Percentiles rank a stretch among this genome's conserved stretches.
Evolutionary conservation across 148 eudicot genomes (phyloP).

Genomic region (Silene latifolia): DNA sequence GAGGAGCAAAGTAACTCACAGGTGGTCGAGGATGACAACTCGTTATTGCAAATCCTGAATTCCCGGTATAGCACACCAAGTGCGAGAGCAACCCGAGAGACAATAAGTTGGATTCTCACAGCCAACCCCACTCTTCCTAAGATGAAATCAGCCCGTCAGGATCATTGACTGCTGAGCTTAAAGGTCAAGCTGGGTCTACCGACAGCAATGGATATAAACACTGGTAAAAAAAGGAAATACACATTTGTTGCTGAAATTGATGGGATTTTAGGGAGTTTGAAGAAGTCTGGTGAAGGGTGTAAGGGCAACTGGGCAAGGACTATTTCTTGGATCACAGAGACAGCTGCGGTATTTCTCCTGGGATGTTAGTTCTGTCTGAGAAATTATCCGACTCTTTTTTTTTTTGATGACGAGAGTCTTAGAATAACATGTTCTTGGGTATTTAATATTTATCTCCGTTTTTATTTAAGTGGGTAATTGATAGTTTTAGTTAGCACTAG

Average conservation of each 20-base stretch:
- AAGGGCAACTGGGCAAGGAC: conserved; percentile 20
- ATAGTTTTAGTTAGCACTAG: too few relatives aligned
- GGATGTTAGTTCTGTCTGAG: not conserved
- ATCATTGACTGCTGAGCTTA: conserved; percentile 19
- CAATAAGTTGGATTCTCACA: conserved; percentile 17
- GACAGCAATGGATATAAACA: conserved; percentile 22
- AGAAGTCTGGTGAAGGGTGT: conserved; percentile 43
- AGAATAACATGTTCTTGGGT: conserved; percentile 7
- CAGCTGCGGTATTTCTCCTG: too few relatives aligned
- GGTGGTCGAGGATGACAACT: conserved; percentile 40
- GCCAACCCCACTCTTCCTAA: conserved; percentile 17
- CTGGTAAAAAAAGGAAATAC: conserved; percentile 36
- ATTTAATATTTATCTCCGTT: not conserved
- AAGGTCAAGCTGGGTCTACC: conserved; percentile 8
- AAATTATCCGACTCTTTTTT: too few relatives aligned
- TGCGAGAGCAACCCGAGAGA: conserved; percentile 28
- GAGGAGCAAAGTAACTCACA: conserved; percentile 27
- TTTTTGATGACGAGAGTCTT: too few relatives aligned
- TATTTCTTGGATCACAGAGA: not conserved
- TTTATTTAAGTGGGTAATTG: too few relatives aligned
- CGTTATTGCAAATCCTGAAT: conserved; percentile 61
- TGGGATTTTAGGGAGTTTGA: conserved; percentile 62
- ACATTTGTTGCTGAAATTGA: conserved; percentile 61
- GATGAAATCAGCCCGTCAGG: conserved; percentile 19
- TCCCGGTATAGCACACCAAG: conserved; percentile 45